A percentile compares a stretch with the other conserved stretches of the same genome.
phyloP scores from a whole-genome alignment of 352 stramenopile genomes.

The Phytophthora syringae region DNA sequence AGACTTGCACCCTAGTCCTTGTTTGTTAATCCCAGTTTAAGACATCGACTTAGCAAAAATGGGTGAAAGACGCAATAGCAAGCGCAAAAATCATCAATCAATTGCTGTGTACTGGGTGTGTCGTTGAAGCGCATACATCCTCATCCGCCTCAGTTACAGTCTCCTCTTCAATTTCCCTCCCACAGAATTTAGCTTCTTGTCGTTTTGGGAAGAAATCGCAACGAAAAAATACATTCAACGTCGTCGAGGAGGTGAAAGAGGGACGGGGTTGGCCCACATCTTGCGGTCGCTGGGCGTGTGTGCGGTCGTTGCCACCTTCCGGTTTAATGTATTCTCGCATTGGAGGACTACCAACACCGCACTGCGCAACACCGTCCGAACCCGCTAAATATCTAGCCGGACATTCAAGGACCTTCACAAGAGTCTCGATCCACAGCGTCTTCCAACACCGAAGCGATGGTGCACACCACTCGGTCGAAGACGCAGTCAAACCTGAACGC shows the following conservation, averaged over 20 bases:
- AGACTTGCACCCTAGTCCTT: no score
- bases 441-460: slow-evolving; percentile 19
- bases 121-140: no score
- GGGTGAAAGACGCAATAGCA: no score
- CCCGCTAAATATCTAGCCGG: slow-evolving; percentile 2
- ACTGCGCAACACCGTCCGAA: no score
- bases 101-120: slow-evolving; percentile 1
- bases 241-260: slow-evolving; percentile 6
- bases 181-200: background rate
- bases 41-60: no score
- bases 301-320: background rate
- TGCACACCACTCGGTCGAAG: slow-evolving; percentile 40
- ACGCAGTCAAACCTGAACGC: slow-evolving; percentile 31
- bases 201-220: slow-evolving; percentile 25
- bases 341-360: slow-evolving; percentile 20
- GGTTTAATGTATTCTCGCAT: slow-evolving; percentile 35
- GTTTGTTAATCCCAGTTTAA: no score
- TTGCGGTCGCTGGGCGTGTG: slow-evolving; percentile 9
- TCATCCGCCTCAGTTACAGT: no score
- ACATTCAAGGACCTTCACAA: slow-evolving; percentile 7
- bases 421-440: slow-evolving; percentile 10
- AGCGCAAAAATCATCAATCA: no score
- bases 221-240: slow-evolving; percentile 29
- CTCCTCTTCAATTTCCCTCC: no score
- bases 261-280: slow-evolving; percentile 12